These are phyloP conservation scores for Cryptosporidium ryanae DNA, from an alignment of 169 alveolate species.

Conservation along the genomic window DNA sequence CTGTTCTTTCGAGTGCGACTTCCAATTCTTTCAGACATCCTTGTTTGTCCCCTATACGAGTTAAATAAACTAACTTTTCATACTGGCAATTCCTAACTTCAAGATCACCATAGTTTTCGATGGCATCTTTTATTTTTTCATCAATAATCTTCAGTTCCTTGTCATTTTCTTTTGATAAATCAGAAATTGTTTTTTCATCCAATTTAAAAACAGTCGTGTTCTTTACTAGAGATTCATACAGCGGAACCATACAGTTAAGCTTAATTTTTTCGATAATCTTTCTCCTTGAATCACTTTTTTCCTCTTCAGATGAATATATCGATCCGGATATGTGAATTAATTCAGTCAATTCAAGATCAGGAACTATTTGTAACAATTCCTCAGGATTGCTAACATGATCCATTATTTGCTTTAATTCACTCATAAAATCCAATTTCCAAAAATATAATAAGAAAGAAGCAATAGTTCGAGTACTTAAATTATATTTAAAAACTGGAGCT, in stretches of 20 bases:
- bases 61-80: slow-evolving; percentile 78
- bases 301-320: slow-evolving; percentile 7
- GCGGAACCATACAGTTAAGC: slow-evolving; percentile 36
- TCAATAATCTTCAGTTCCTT: slow-evolving; percentile 77
- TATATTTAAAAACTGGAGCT: too few species aligned
- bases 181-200: not conserved
- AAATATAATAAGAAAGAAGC: too few species aligned
- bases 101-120: slow-evolving; percentile 81
- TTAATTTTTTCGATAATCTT: slow-evolving; percentile 6
- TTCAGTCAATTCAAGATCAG: slow-evolving; percentile 35
- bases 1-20: slow-evolving; percentile 79
- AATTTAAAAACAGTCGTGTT: not conserved
- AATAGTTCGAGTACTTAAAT: too few species aligned
- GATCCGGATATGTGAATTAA: slow-evolving; percentile 7
- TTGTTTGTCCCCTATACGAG: slow-evolving; percentile 35
- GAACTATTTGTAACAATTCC: slow-evolving; percentile 51
- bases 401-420: not conserved
- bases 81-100: slow-evolving; percentile 84
- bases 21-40: slow-evolving; percentile 68
- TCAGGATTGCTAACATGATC: slow-evolving; percentile 18
- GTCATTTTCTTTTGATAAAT: not conserved
- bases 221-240: slow-evolving; percentile 2
- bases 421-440: not conserved
- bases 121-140: slow-evolving; percentile 81
- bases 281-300: not conserved